A percentile compares a stretch with the other conserved stretches of the same genome.
These are phyloP conservation scores for Penicillium antarcticum DNA, from an alignment of 495 filamentous ascomycete genomes.

Conservation along the genomic window DNA sequence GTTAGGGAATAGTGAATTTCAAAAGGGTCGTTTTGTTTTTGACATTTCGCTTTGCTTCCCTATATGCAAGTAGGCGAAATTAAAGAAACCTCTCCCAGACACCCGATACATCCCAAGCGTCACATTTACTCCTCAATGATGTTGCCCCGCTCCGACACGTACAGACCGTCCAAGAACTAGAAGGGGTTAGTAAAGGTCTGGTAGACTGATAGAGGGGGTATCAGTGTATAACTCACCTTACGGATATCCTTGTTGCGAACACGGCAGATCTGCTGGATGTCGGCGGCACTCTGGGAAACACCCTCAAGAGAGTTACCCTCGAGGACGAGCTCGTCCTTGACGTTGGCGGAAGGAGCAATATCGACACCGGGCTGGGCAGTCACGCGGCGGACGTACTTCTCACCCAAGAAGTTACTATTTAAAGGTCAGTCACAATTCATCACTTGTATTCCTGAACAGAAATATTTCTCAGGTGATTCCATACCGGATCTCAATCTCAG, in stretches of 20 bases:
- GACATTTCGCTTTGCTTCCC: constrained; percentile 43
- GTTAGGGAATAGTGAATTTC: constrained; percentile 25
- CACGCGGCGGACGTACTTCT: constrained; percentile 96
- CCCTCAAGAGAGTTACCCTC: constrained; percentile 92
- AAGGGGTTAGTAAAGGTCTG: constrained; percentile 24
- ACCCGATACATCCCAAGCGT: constrained; percentile 38
- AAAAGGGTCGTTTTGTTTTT: constrained; percentile 45
- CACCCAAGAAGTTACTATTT: constrained; percentile 95
- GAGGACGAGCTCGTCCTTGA: constrained; percentile 95
- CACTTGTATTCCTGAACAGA: neutral
- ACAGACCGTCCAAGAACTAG: constrained; percentile 99
- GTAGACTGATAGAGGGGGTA: neutral
- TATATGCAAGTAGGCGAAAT: constrained; percentile 46
- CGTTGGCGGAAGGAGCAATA: constrained; percentile 79
- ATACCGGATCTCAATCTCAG: constrained; percentile 96
- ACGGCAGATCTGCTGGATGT: constrained; percentile 99
- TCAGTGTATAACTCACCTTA: constrained; percentile 60
- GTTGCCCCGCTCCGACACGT: constrained; percentile 97
- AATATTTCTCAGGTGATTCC: constrained; percentile 24
- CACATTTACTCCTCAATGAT: constrained; percentile 67
- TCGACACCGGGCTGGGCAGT: constrained; percentile 86
- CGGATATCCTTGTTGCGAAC: constrained; percentile 99
- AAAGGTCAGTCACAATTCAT: neutral
- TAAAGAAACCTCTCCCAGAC: constrained; percentile 43
- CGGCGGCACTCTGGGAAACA: constrained; percentile 95